A percentile compares a stretch with the other conserved stretches of the same genome.
These are phyloP conservation scores for Hypoxylon fragiforme DNA, from an alignment of 495 filamentous ascomycete species.

Conservation along the genomic window DNA sequence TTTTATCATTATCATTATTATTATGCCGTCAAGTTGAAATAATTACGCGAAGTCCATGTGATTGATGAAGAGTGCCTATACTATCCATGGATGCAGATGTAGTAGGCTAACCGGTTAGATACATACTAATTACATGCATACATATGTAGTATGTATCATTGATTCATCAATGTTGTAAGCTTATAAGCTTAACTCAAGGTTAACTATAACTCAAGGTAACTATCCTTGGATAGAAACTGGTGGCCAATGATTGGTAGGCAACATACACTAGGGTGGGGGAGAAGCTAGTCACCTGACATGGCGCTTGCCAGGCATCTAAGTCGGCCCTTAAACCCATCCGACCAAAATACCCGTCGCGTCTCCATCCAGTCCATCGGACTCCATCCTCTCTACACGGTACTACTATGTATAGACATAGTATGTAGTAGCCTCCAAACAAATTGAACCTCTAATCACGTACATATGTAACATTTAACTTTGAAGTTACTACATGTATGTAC, in stretches of 20 bases:
- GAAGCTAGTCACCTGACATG: constrained; percentile 26
- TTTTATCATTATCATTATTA: too few species aligned
- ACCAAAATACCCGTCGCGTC: constrained; percentile 23
- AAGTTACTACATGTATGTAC: neutral
- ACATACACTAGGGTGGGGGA: neutral
- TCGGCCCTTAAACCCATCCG: constrained; percentile 3
- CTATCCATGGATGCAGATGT: too few species aligned
- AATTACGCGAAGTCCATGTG: too few species aligned
- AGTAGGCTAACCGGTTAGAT: too few species aligned
- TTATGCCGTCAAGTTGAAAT: too few species aligned
- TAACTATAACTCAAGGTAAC: neutral
- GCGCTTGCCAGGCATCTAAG: constrained; percentile 7
- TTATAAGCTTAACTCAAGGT: neutral
- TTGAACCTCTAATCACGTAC: too few species aligned
- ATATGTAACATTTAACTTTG: neutral
- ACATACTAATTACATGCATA: too few species aligned
- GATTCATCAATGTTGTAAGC: neutral
- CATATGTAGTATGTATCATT: neutral
- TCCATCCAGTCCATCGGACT: constrained; percentile 4
- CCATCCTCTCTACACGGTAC: constrained; percentile 8
- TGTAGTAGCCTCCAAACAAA: too few species aligned
- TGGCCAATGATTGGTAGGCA: too few species aligned
- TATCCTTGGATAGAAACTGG: too few species aligned
- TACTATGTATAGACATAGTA: too few species aligned
- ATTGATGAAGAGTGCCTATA: too few species aligned